These are phyloP conservation scores for Pyrus betulifolia DNA, from an alignment of 306 rosid species.

Conservation along the genomic window DNA sequence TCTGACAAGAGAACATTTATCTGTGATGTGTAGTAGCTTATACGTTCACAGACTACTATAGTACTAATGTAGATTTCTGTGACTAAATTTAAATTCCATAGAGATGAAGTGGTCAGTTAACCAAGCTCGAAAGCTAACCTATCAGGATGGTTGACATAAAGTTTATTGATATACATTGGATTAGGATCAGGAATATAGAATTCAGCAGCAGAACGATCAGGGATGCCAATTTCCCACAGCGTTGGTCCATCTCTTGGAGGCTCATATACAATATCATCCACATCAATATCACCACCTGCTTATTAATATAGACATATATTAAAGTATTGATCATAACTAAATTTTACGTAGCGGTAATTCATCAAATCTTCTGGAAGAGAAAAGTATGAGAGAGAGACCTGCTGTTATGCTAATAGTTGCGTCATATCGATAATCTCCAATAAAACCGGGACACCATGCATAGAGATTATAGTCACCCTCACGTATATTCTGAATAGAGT, in stretches of 20 bases:
- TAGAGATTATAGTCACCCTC: slow-evolving; percentile 52
- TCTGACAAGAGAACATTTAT: too few species aligned
- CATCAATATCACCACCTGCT: slow-evolving; percentile 44
- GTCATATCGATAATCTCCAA: slow-evolving; percentile 63
- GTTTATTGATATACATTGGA: slow-evolving; percentile 64
- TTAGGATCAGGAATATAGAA: slow-evolving; percentile 77
- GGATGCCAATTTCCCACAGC: slow-evolving; percentile 88
- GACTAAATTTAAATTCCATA: too few species aligned
- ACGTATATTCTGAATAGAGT: slow-evolving; percentile 39
- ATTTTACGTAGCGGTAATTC: too few species aligned
- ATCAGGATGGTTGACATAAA: slow-evolving; percentile 73
- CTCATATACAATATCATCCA: slow-evolving; percentile 56
- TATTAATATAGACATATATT: not conserved
- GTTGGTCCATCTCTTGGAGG: slow-evolving; percentile 88
- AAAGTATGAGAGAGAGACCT: slow-evolving; percentile 25
- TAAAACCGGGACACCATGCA: slow-evolving; percentile 77
- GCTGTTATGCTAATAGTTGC: slow-evolving; percentile 37
- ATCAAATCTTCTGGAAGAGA: not conserved
- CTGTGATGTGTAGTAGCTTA: too few species aligned
- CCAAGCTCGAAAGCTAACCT: slow-evolving; percentile 30
- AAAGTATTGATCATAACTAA: not conserved
- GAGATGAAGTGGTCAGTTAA: not conserved
- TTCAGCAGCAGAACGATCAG: slow-evolving; percentile 80
- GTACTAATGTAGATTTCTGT: too few species aligned
- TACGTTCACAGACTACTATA: too few species aligned